Percentiles rank a stretch among this genome's conserved stretches.
Conservation (phyloP, 2,329 filamentous ascomycete genomes). For the Dichotomopilus funicola region DNA sequence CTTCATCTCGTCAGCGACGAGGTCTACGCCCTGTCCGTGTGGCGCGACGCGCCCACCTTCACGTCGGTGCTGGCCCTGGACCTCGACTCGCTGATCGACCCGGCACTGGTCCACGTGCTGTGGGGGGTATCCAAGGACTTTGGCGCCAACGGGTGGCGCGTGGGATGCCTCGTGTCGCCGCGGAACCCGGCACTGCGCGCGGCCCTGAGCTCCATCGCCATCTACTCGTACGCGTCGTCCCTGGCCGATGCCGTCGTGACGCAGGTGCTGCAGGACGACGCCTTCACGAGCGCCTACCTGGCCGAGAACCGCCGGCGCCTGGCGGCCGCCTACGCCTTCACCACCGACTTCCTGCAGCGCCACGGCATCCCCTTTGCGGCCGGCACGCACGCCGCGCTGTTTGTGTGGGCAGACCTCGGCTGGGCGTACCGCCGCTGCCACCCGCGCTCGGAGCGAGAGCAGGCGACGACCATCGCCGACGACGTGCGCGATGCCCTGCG, state of each 20-base stretch:
- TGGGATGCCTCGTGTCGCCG: conserved; percentile 30
- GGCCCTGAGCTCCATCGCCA: too few relatives aligned
- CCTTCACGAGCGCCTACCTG: too few relatives aligned
- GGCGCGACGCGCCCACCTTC: conserved; percentile 32
- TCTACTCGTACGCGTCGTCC: too few relatives aligned
- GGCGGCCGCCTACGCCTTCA: too few relatives aligned
- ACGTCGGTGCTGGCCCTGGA: conserved; percentile 42
- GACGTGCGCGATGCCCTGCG: neutral
- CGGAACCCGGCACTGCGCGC: too few relatives aligned
- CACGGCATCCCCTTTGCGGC: neutral
- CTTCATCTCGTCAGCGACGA: conserved; percentile 47
- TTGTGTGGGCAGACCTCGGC: neutral
- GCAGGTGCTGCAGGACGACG: too few relatives aligned
- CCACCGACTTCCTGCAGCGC: too few relatives aligned
- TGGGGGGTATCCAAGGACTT: conserved; percentile 47
- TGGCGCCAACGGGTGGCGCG: conserved; percentile 48
- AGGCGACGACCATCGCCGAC: neutral
- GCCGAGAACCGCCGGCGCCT: too few relatives aligned
- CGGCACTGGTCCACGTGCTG: conserved; percentile 44
- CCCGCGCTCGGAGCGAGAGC: neutral
- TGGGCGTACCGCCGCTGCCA: neutral
- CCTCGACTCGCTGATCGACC: conserved; percentile 39
- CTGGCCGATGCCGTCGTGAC: too few relatives aligned
- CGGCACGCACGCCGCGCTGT: neutral
- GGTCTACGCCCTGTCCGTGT: conserved; percentile 48